Evolutionary conservation across 1,284 basidiomycete genomes (phyloP), one percentile per base, ranked within the genome.

Genomic region (Pterulicium gracile): DNA sequence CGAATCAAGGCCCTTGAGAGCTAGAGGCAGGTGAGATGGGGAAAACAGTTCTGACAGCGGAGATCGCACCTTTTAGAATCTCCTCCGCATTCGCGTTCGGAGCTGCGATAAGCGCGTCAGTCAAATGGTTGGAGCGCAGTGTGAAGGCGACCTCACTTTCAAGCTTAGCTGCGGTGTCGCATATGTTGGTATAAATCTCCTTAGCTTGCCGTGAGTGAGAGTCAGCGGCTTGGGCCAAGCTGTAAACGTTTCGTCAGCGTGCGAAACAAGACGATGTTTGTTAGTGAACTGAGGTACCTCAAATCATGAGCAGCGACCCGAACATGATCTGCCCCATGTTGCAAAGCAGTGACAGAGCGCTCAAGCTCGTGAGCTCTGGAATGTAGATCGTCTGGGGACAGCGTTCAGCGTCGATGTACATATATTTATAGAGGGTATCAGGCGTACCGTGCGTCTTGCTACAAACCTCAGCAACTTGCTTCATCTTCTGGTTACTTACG

Each of bases 401-500:
- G 27, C 45, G 41, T 24, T n/a, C n/a, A n/a, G n/a, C n/a, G n/a
- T n/a, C n/a, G n/a, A n/a, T n/a, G n/a, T n/a, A n/a, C n/a, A n/a
- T n/a, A n/a, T n/a, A n/a, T n/a, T n/a, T n/a, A n/a, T n/a, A n/a
- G n/a, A n/a, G n/a, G n/a, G n/a, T 24, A 4, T 21, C 3, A 3
- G 44, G 42, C 75, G 47, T 53, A 78, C 81, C 75, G 62, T 88
- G 79, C 22, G 79, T 77, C 49, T 76, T 73, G n/a, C 67, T 60
- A 58, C 88, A 90, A 3, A 76, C 78, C 20, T 84, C 80, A 1
- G 79, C 78, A 0, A 89, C 86, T 54, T 88, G 75, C 49, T 74
- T 72, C 85, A 91, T 90, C 65, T 81, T 87, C 45, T 67, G 73
- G 52, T 69, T 72, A 22, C 79, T 81, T 17, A 91, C 86, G 60